A percentile compares a stretch with the other conserved stretches of the same genome.
Conservation (phyloP, 1,139 yeast genomes). For the Yarrowia galli region DNA sequence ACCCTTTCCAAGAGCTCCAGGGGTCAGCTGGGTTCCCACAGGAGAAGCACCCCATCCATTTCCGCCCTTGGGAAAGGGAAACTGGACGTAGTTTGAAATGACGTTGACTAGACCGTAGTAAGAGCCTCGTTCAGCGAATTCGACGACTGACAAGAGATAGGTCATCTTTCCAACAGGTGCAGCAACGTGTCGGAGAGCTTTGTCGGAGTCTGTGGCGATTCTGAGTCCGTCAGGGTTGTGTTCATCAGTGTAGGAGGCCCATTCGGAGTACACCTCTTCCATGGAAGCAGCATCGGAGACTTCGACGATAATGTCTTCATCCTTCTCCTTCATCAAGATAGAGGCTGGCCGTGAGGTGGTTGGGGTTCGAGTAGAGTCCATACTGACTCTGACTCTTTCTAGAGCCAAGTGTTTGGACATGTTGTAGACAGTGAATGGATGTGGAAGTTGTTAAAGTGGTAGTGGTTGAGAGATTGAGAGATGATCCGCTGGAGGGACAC, state of each 20-base stretch:
- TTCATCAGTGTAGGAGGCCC: conserved; percentile 21
- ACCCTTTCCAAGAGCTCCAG: conserved; percentile 26
- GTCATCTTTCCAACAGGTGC: conserved; percentile 25
- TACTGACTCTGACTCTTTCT: conserved; percentile 13
- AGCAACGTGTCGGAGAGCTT: conserved; percentile 9
- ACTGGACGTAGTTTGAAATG: conserved; percentile 69
- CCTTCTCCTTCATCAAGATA: neutral
- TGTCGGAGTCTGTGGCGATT: conserved; percentile 17
- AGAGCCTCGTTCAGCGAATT: conserved; percentile 65
- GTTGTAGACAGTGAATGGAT: neutral
- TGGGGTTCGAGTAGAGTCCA: conserved; percentile 16
- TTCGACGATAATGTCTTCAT: conserved; percentile 19
- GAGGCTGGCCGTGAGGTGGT: neutral
- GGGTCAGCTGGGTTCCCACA: conserved; percentile 51
- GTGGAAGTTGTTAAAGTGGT: neutral
- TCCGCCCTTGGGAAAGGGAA: conserved; percentile 61
- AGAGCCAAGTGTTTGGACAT: conserved; percentile 21
- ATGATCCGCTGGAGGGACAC: too few species aligned
- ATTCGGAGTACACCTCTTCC: conserved; percentile 14
- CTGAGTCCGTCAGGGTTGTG: conserved; percentile 27
- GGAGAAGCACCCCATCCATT: conserved; percentile 58
- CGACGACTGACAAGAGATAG: conserved; percentile 40
- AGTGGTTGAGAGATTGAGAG: neutral
- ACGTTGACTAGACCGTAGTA: conserved; percentile 71
- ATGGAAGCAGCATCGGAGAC: conserved; percentile 1